Base-by-base conservation (phyloP, 805 yeast genomes). In the Yarrowia sp. region DNA sequence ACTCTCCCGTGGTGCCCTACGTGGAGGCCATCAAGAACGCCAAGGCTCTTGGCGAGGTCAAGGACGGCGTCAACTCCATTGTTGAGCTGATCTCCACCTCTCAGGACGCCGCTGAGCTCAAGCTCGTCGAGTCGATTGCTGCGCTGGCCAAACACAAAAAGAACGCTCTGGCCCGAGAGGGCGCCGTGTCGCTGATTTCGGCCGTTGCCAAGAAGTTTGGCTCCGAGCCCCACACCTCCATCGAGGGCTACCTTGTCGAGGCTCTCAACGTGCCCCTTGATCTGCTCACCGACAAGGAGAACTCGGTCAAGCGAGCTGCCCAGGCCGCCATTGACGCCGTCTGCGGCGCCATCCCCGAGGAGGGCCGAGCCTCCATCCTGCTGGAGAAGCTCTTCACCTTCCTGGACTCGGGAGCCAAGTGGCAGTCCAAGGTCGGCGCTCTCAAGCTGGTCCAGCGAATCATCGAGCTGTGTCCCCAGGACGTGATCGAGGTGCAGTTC, bases 371-470 rank as follows among this genome's bases (percentile, higher is more conserved):
- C 1, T 82, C 92, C n/a, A 84, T 85, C 15, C 82, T 93, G 42
- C 76, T 94, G 60, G 86, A 88, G 68, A 83, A 80, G 68, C 76
- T 92, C 40, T 77, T 90, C 70, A 77, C 73, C 6, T 92, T 90
- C 76, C 83, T 94, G 73, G 81, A 83, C 70, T 86, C 93, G 2
- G 86, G 96, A 67, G 97, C 97, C 55, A 94, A 93, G 79, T 93
- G 97, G 97, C 95, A 91, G 78, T 85, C 92, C 60, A 94, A 94
- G 78, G 74, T 91, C 50, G 96, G 89, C 17, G 94, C 95, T 65
- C 83, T 94, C 75, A 86, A 85, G 72, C 74, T 87, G 7, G 79
- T 93, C 68, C 97, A 92, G 76, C 87, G 83, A 75, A 83, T 93
- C 68, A 83, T 90, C 69, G 91, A 86, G 70, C 92, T 90, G 61